A percentile compares a stretch with the other conserved stretches of the same genome.
These are phyloP conservation scores for Aspergillus leporis DNA, from an alignment of 495 filamentous ascomycete genomes.

Conservation along the genomic window DNA sequence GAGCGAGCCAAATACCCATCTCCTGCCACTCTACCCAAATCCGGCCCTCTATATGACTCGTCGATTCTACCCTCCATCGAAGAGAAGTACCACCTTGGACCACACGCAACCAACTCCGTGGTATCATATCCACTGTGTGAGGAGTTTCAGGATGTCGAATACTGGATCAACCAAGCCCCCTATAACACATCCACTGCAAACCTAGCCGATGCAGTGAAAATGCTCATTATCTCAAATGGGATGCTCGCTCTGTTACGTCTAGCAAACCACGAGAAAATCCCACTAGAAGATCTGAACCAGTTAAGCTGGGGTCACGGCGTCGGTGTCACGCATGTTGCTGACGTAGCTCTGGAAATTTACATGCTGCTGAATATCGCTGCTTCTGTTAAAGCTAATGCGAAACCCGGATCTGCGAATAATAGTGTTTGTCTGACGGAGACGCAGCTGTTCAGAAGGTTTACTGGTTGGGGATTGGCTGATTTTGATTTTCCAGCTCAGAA, in stretches of 20 bases:
- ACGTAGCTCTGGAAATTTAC: slow-evolving; percentile 4
- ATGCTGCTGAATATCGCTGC: slow-evolving; percentile 2
- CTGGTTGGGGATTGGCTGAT: background rate
- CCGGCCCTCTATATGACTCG: background rate
- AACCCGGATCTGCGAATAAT: background rate
- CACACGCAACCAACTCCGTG: slow-evolving; percentile 7
- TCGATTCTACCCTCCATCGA: background rate
- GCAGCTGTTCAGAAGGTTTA: background rate
- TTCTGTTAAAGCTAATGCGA: slow-evolving; percentile 1
- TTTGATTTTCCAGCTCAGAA: slow-evolving; percentile 9
- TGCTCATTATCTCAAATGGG: slow-evolving; percentile 5
- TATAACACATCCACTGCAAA: slow-evolving; percentile 3
- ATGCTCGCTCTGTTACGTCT: slow-evolving; percentile 3
- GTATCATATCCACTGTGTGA: background rate
- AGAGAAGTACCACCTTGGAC: slow-evolving; percentile 3
- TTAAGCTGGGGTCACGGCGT: slow-evolving; percentile 8
- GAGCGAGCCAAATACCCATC: slow-evolving; percentile 5
- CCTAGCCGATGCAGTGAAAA: slow-evolving; percentile 11
- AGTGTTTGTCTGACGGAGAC: background rate
- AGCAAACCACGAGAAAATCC: background rate
- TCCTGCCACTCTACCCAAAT: background rate
- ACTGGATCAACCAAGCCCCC: slow-evolving; percentile 4
- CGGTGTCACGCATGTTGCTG: background rate
- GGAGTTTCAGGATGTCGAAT: background rate
- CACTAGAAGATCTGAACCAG: background rate